A percentile compares a stretch with the other conserved stretches of the same genome.
These are phyloP conservation scores for Mycena maculata DNA, from an alignment of 768 basidiomycete species.

Conservation along the genomic window DNA sequence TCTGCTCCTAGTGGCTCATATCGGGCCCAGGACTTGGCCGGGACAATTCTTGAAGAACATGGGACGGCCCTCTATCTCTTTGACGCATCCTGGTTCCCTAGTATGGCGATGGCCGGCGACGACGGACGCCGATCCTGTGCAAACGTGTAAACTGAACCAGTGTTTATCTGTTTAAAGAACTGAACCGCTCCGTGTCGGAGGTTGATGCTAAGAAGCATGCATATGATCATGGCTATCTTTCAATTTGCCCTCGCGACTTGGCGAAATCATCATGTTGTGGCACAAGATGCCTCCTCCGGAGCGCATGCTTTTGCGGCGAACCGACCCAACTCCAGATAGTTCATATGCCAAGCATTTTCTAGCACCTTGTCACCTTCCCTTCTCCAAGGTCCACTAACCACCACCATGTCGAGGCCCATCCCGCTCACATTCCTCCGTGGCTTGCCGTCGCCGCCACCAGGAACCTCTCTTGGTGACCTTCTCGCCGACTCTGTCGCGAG, in stretches of 20 bases:
- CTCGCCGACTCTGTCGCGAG: constrained; percentile 47
- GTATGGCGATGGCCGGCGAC: background rate
- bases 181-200: background rate
- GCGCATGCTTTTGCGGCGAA: constrained; percentile 9
- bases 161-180: background rate
- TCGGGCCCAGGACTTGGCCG: too few relatives aligned
- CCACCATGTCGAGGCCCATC: constrained; percentile 36
- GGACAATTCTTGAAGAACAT: too few relatives aligned
- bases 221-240: background rate
- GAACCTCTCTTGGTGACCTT: constrained; percentile 51
- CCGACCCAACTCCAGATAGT: constrained; percentile 6
- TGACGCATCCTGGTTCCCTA: constrained; percentile 1
- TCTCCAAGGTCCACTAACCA: background rate
- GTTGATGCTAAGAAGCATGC: background rate
- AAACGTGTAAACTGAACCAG: background rate
- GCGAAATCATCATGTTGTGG: background rate
- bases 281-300: background rate
- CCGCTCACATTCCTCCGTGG: constrained; percentile 49
- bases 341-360: constrained; percentile 24
- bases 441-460: constrained; percentile 38
- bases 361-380: background rate
- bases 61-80: background rate
- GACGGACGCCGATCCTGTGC: too few relatives aligned
- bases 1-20: too few relatives aligned
- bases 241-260: constrained; percentile 7